Conservation (phyloP, 208 protist species). For the Balamuthia mandrillaris region DNA sequence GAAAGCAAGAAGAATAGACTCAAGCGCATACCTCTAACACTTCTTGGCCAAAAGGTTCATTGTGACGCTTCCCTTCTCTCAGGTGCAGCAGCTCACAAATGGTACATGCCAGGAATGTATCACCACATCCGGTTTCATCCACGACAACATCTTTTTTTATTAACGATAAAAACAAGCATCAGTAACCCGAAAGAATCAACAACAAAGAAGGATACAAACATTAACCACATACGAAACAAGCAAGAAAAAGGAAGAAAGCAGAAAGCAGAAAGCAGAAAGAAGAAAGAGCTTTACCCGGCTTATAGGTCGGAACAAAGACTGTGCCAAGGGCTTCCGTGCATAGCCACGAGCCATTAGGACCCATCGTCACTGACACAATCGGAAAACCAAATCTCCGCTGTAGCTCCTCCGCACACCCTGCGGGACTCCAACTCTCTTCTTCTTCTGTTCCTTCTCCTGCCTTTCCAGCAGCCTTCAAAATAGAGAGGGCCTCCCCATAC, state of each 20-base stretch:
- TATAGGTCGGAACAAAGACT: constrained; percentile 5
- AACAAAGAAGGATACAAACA: no score
- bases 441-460: no score
- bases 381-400: neutral
- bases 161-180: neutral
- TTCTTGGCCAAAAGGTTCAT: neutral
- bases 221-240: neutral
- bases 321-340: neutral
- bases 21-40: neutral
- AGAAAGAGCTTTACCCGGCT: neutral
- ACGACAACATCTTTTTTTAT: neutral
- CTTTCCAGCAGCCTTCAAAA: no score
- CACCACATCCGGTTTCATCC: constrained; percentile 10
- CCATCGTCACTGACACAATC: constrained; percentile 6
- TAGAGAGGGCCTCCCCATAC: neutral
- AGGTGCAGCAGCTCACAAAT: neutral
- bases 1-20: neutral
- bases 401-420: neutral
- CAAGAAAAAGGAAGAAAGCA: neutral
- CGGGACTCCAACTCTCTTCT: neutral
- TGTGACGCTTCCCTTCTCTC: neutral
- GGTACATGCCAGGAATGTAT: constrained; percentile 4
- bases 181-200: no score
- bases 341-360: neutral
- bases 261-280: neutral